phyloP scores from a whole-genome alignment of 768 basidiomycete species.

The Lactifluus piperatus region DNA sequence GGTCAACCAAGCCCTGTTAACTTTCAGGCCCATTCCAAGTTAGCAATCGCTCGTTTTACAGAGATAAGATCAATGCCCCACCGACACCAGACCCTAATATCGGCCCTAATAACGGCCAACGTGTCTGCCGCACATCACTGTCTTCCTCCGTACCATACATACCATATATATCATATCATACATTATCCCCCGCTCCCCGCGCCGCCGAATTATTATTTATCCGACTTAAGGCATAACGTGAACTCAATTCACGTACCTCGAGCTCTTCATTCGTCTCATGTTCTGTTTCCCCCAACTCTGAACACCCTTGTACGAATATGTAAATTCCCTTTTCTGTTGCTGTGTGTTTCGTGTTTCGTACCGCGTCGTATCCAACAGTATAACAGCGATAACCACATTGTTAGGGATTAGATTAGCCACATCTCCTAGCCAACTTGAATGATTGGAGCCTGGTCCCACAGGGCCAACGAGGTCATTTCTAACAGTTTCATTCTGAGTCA shows the following conservation, averaged over 20 bases:
- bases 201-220: slow-evolving; percentile 7
- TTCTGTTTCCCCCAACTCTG: slow-evolving; percentile 1
- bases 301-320: not conserved
- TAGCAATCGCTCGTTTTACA: not conserved
- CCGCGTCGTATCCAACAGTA: slow-evolving; percentile 11
- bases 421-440: slow-evolving; percentile 4
- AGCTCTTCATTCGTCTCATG: slow-evolving; percentile 14
- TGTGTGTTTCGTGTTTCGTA: not conserved
- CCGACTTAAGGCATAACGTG: slow-evolving; percentile 17
- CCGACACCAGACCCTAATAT: too few species aligned
- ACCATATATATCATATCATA: slow-evolving; percentile 8
- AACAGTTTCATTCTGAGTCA: slow-evolving; percentile 17
- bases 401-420: slow-evolving; percentile 15
- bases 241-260: slow-evolving; percentile 17
- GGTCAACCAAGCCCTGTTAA: slow-evolving; percentile 12
- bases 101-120: slow-evolving; percentile 15
- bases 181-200: slow-evolving; percentile 15
- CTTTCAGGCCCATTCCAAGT: slow-evolving; percentile 12
- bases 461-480: slow-evolving; percentile 10
- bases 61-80: slow-evolving; percentile 14
- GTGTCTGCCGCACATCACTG: slow-evolving; percentile 19
- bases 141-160: slow-evolving; percentile 9
- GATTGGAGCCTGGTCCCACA: slow-evolving; percentile 16
- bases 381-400: slow-evolving; percentile 15
- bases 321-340: not conserved